These are phyloP conservation scores for Gynandropsis gynandra DNA, from an alignment of 345 rosid genomes.

Conservation along the genomic window DNA sequence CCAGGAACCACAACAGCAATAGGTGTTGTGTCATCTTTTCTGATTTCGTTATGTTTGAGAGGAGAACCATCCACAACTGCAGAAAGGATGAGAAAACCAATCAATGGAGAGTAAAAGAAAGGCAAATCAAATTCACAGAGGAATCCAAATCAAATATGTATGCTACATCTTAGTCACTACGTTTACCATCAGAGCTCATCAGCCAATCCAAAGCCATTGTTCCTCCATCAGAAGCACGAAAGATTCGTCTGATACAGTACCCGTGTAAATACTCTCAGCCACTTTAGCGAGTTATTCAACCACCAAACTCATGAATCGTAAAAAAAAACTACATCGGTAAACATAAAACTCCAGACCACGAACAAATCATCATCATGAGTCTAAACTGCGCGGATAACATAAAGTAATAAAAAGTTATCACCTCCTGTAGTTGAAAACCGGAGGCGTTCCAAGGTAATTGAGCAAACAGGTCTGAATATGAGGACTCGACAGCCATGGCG, in stretches of 20 bases:
- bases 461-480: slow-evolving; percentile 69
- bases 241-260: slow-evolving; percentile 45
- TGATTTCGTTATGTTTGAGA: slow-evolving; percentile 23
- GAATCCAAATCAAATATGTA: background rate
- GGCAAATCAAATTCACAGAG: background rate
- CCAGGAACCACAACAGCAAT: slow-evolving; percentile 64
- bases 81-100: slow-evolving; percentile 6
- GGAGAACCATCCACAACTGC: slow-evolving; percentile 30
- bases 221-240: slow-evolving; percentile 77
- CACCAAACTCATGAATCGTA: background rate
- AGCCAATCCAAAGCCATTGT: slow-evolving; percentile 90
- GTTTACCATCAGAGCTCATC: slow-evolving; percentile 46
- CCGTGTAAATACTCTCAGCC: background rate
- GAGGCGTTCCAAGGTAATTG: slow-evolving; percentile 68
- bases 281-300: background rate
- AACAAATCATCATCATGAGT: background rate
- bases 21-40: slow-evolving; percentile 44
- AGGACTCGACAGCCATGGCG: slow-evolving; percentile 87
- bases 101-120: background rate
- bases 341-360: background rate
- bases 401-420: slow-evolving; percentile 9
- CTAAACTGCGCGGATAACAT: background rate
- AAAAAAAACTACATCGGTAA: slow-evolving; percentile 3
- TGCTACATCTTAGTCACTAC: background rate
- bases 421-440: slow-evolving; percentile 66